Percentiles rank a stretch among this genome's conserved stretches.
Evolutionary conservation across 441 rosid genomes (phyloP).

Genomic region (Gossypium davidsonii): DNA sequence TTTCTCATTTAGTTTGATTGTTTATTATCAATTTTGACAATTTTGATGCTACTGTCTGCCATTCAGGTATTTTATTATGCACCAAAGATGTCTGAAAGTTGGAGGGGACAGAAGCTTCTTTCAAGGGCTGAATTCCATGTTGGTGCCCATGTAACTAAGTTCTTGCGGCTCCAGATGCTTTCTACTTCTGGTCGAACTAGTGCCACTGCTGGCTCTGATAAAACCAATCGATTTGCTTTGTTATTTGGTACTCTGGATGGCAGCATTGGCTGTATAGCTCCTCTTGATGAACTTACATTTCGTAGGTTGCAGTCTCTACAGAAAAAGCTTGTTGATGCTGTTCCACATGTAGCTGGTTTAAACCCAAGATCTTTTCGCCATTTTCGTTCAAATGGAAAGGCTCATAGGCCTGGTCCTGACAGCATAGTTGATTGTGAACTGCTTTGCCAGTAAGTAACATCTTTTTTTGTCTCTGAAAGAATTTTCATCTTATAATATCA

Average conservation of each 20-base stretch:
- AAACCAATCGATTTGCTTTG: conserved; percentile 85
- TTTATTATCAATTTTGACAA: background rate
- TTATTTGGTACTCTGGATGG: conserved; percentile 93
- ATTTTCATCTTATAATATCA: background rate
- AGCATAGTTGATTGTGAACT: conserved; percentile 91
- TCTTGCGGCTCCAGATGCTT: conserved; percentile 89
- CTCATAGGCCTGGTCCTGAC: conserved; percentile 92
- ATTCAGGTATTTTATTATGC: conserved; percentile 87
- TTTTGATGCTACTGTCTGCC: conserved; percentile 8
- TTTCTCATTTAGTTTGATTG: background rate
- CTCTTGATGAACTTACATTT: conserved; percentile 91
- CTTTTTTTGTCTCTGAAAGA: conserved; percentile 3
- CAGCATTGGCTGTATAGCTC: conserved; percentile 89
- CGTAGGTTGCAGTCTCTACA: conserved; percentile 92
- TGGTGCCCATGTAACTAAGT: conserved; percentile 86
- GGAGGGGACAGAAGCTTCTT: conserved; percentile 98
- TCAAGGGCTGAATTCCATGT: conserved; percentile 94
- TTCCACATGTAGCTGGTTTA: conserved; percentile 90
- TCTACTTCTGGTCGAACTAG: conserved; percentile 46
- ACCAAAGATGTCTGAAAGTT: conserved; percentile 94
- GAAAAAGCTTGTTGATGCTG: conserved; percentile 82
- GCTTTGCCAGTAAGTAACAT: conserved; percentile 71
- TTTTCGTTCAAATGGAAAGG: conserved; percentile 72
- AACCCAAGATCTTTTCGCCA: conserved; percentile 94
- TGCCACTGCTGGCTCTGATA: conserved; percentile 58